Base-by-base conservation (phyloP, 169 alveolate species). In the Eimeria falciformis region DNA sequence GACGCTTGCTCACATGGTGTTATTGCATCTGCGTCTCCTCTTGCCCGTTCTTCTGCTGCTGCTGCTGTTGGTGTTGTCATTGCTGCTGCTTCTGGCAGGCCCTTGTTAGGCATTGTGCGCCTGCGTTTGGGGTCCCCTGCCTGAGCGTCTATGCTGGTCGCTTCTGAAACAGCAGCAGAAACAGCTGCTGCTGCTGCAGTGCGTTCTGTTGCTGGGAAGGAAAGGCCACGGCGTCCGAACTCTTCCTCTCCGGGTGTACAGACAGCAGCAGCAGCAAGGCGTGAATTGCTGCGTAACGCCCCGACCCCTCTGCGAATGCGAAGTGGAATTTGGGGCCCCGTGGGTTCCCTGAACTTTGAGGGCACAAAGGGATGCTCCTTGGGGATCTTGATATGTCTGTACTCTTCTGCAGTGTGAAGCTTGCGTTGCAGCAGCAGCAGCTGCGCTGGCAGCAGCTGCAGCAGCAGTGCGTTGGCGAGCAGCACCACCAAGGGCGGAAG, bases 381-480 rank as follows among this genome's bases (percentile, higher is more conserved):
- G 27, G 84, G 84, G 21, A 73, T 9, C 45, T 73, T 73, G 65
- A 73, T 33, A 62, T 73, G 84, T 73, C 84, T 73, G 62, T 73
- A 73, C 84, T 73, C 84, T 62, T 33, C 65, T 21, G 84, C 62
- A 2, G 84, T 12, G 17, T 62, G 84, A 33, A 73, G 84, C 40
- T 73, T 73, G 33, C 45, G 84, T 62, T 73, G 71, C 71, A 58
- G 71, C 71, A 9, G 71, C 33, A 58, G 71, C 71, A 58, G 71
- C 65, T 73, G 84, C 40, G 29, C 84, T 21, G 84, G 84, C 62
- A 73, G 84, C 65, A 73, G 45, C 84, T 73, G 65, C 62, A 43
- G 84, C 62, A 73, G 84, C 84, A 73, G 65, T 23, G 84, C 84
- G 40, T 73, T 73, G 43, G 84, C 84, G 5, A 73, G 84, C 56